These are phyloP conservation scores for Globisporangium splendens DNA, from an alignment of 352 stramenopile species.

Conservation along the genomic window DNA sequence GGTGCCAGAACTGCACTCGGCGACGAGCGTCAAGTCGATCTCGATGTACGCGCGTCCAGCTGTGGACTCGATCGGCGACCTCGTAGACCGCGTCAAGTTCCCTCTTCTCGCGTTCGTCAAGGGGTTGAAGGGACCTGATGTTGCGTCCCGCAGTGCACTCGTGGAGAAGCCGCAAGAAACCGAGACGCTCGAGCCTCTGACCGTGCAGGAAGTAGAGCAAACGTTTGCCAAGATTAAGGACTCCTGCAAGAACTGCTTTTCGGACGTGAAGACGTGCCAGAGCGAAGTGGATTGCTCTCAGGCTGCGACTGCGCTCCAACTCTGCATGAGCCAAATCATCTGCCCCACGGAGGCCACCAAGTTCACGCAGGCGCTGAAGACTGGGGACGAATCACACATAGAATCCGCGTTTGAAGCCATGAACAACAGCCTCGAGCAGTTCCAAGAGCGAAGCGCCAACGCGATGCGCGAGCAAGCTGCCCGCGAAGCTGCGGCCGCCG, in stretches of 20 bases:
- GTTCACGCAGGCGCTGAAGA: slow-evolving; percentile 72
- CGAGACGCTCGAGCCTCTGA: slow-evolving; percentile 42
- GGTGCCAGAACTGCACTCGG: slow-evolving; percentile 82
- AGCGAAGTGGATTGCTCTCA: slow-evolving; percentile 80
- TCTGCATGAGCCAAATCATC: slow-evolving; percentile 88
- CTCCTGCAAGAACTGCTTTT: slow-evolving; percentile 79
- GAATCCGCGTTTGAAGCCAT: slow-evolving; percentile 75
- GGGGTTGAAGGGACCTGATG: slow-evolving; percentile 41
- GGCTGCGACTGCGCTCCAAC: slow-evolving; percentile 82
- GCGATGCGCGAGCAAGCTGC: slow-evolving; percentile 76
- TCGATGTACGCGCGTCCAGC: slow-evolving; percentile 86
- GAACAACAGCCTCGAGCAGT: slow-evolving; percentile 70
- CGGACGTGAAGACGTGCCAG: slow-evolving; percentile 70
- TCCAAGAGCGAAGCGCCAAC: slow-evolving; percentile 71
- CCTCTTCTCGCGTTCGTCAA: slow-evolving; percentile 53
- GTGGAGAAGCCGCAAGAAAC: slow-evolving; percentile 43
- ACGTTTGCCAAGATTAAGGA: slow-evolving; percentile 85
- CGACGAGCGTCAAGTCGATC: slow-evolving; percentile 84
- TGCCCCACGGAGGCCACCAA: slow-evolving; percentile 59
- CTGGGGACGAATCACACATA: slow-evolving; percentile 56
- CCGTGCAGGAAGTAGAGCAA: slow-evolving; percentile 66
- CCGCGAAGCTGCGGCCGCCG: slow-evolving; percentile 52
- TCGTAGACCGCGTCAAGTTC: slow-evolving; percentile 84
- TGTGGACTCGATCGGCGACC: slow-evolving; percentile 61
- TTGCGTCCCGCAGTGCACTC: slow-evolving; percentile 41